Percentiles rank a stretch among this genome's conserved stretches.
Evolutionary conservation across 1,284 basidiomycete genomes (phyloP).

Genomic region (Volvariella surrecta): DNA sequence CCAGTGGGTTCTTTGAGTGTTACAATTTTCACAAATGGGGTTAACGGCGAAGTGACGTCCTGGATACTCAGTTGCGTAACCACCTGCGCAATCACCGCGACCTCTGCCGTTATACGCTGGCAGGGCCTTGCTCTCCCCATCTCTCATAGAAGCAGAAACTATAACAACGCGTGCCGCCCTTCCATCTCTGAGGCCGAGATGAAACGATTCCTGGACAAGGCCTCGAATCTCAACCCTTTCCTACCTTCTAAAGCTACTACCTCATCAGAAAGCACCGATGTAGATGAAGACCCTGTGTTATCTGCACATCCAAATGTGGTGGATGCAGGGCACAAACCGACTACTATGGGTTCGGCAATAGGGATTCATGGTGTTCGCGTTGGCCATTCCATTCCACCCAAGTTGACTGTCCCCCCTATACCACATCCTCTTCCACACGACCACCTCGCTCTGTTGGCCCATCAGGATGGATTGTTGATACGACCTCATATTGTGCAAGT

Average conservation of each 20-base stretch:
- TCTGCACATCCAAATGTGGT: constrained; percentile 1
- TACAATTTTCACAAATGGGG: no score
- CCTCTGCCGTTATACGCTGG: no score
- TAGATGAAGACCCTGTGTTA: not conserved
- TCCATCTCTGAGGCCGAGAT: constrained; percentile 12
- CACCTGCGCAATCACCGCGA: no score
- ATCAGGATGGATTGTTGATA: constrained; percentile 54
- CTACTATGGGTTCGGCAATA: not conserved
- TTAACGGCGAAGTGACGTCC: no score
- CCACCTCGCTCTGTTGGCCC: constrained; percentile 49
- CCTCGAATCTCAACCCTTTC: constrained; percentile 21
- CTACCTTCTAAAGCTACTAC: constrained; percentile 11
- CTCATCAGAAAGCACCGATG: constrained; percentile 7
- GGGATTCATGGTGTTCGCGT: no score
- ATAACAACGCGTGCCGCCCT: no score
- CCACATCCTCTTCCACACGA: constrained; percentile 69
- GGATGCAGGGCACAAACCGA: not conserved
- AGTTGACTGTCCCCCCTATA: constrained; percentile 52
- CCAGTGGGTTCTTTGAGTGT: no score
- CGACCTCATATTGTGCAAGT: constrained; percentile 36
- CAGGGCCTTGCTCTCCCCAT: no score
- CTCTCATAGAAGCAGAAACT: no score
- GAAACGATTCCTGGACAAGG: constrained; percentile 30
- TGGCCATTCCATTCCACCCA: constrained; percentile 40
- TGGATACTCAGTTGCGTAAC: no score